Base-by-base conservation (phyloP, 176 grass and related monocot genomes). In the Musa itinerans region DNA sequence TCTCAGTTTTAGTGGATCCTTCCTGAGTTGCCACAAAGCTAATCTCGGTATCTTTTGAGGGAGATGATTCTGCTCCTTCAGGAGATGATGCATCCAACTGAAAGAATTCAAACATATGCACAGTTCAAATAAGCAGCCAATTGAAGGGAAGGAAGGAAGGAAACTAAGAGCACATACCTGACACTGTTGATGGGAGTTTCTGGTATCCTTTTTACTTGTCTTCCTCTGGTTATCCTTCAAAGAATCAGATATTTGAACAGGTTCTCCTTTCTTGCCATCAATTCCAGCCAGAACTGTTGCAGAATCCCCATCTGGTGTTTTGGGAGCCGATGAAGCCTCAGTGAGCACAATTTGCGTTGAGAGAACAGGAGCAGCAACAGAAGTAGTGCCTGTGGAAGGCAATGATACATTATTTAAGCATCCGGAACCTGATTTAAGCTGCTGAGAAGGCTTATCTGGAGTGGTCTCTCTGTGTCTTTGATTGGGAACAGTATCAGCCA, bases 181-280 rank as follows among this genome's bases (percentile, higher is more conserved):
- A 77, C 71, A 73, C 13, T n/a, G 34, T 11, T 51, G 16, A 19
- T 71, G 68, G 7, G 9, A 71, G 9, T 49, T 51, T 71, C 13
- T 50, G 29, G 73, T 16, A 9, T 89, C 94, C 58, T 83, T 85
- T 77, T 81, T 91, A 82, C 54, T 20, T 1, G 25, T 1, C 22
- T 52, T 86, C 50, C 88, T 91, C 74, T 85, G 83, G 78, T 62
- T 80, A 86, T 97, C 93, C 76, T 93, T 87, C 65, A 81, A 76
- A 71, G 82, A 85, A 25, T 86, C 88, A 14, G 66, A 74, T 86
- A n/a, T 91, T 83, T 70, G 84, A 74, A 84, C 49, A 78, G 78
- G 6, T 66, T 86, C 86, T 25, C 78, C 87, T 48, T 57, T 89
- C 52, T 88, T 87, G 63, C 63, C 88, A 79, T 98, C 88, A 67